These are phyloP conservation scores for Venturia nashicola DNA, from an alignment of 2,329 filamentous ascomycete genomes.

Conservation along the genomic window DNA sequence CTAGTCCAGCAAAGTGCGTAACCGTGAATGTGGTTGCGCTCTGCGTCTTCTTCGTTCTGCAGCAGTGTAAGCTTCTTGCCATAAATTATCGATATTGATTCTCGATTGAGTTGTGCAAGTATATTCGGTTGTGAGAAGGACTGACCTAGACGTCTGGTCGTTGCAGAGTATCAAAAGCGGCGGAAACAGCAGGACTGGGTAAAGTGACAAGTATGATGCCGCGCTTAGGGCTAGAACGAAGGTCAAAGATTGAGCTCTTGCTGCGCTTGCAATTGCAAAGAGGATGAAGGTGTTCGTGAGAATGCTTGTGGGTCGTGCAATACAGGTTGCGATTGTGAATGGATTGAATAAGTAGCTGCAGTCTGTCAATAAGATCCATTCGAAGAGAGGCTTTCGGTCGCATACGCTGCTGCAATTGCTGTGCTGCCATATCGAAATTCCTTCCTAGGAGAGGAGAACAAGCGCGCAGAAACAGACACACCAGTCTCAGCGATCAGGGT, in stretches of 20 bases:
- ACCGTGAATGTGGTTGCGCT: conserved; percentile 39
- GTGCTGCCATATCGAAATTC: conserved; percentile 62
- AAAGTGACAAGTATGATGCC: conserved; percentile 84
- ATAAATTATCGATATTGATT: no score
- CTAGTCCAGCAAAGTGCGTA: conserved; percentile 41
- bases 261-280: conserved; percentile 69
- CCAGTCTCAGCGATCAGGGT: conserved; percentile 69
- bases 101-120: not conserved
- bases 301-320: conserved; percentile 77
- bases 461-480: conserved; percentile 59
- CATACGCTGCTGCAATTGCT: conserved; percentile 68
- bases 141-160: conserved; percentile 33
- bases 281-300: conserved; percentile 85
- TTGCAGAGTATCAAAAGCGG: conserved; percentile 72
- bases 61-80: conserved; percentile 8
- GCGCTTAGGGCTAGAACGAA: conserved; percentile 77
- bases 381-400: not conserved
- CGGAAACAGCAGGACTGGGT: conserved; percentile 75
- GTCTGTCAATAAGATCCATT: not conserved
- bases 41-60: conserved; percentile 16
- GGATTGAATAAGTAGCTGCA: conserved; percentile 83
- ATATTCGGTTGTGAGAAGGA: not conserved
- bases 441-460: conserved; percentile 69
- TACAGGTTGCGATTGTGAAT: conserved; percentile 80
- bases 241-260: conserved; percentile 56